Percentiles rank a stretch among this genome's conserved stretches.
Conservation (phyloP, 805 yeast genomes). For the Dipodascopsis tothii region DNA sequence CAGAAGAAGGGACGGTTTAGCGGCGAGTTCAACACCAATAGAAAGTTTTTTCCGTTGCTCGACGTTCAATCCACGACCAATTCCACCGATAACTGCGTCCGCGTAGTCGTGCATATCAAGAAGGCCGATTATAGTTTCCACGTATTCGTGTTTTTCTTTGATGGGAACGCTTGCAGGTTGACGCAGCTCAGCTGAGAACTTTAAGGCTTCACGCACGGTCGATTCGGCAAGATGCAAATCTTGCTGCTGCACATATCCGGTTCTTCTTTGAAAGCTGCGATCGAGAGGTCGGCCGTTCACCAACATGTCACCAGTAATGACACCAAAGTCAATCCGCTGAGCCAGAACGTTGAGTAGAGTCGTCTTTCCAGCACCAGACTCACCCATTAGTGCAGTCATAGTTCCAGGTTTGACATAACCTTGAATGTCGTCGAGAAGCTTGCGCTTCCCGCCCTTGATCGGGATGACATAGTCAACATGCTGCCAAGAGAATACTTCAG, state of each 20-base stretch:
- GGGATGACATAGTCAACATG: constrained; percentile 64
- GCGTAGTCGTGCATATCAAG: constrained; percentile 65
- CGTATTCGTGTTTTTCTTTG: constrained; percentile 57
- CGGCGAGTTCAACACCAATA: constrained; percentile 66
- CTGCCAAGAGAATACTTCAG: constrained; percentile 67
- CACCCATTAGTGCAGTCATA: constrained; percentile 72
- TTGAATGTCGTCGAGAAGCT: constrained; percentile 57
- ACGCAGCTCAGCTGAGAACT: constrained; percentile 65
- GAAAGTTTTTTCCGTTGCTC: constrained; percentile 63
- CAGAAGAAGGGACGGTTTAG: constrained; percentile 55
- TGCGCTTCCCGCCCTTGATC: constrained; percentile 52
- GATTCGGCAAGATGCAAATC: constrained; percentile 63
- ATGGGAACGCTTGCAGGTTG: constrained; percentile 52
- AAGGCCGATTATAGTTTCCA: constrained; percentile 57
- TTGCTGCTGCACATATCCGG: constrained; percentile 78
- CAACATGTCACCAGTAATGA: constrained; percentile 62
- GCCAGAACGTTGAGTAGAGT: constrained; percentile 61
- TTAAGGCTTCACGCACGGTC: constrained; percentile 68
- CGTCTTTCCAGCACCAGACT: constrained; percentile 83
- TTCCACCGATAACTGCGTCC: constrained; percentile 73
- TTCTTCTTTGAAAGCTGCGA: constrained; percentile 63
- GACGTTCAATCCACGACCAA: constrained; percentile 65
- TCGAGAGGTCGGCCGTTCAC: constrained; percentile 64
- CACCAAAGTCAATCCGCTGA: constrained; percentile 64
- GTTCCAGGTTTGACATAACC: constrained; percentile 84